A percentile compares a stretch with the other conserved stretches of the same genome.
Conservation (phyloP, 2,329 filamentous ascomycete species). For the Aspergillus sp. region DNA sequence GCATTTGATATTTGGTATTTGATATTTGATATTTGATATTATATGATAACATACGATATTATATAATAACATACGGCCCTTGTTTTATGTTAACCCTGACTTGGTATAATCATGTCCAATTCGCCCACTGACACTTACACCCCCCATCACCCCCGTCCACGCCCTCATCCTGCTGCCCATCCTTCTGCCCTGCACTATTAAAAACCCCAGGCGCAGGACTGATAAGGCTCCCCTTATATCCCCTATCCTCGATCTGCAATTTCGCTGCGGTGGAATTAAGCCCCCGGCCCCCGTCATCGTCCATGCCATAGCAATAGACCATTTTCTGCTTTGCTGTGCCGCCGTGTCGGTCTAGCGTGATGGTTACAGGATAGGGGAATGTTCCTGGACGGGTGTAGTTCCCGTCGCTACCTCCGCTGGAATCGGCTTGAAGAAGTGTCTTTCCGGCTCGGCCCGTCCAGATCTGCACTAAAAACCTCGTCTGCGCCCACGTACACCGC, state of each 20-base stretch:
- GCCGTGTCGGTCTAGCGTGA: conserved; percentile 54
- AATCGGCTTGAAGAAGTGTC: conserved; percentile 14
- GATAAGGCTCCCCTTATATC: conserved; percentile 43
- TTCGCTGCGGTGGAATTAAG: conserved; percentile 39
- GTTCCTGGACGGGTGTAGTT: conserved; percentile 47
- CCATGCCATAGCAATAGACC: conserved; percentile 53
- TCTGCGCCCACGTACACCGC: conserved; percentile 53
- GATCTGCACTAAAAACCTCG: conserved; percentile 54
- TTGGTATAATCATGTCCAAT: conserved; percentile 32
- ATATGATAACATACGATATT: no score
- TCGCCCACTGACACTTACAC: conserved; percentile 53
- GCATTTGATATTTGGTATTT: no score
- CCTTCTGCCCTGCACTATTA: not conserved
- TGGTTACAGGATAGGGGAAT: conserved; percentile 54
- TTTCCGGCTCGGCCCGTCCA: conserved; percentile 44
- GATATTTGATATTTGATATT: no score
- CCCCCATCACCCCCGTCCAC: conserved; percentile 54
- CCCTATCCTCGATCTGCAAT: conserved; percentile 47
- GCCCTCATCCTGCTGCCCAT: conserved; percentile 24
- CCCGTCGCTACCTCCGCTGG: conserved; percentile 11
- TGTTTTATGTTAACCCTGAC: not conserved
- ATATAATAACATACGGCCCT: not conserved
- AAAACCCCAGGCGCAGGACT: conserved; percentile 44
- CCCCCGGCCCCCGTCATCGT: conserved; percentile 38
- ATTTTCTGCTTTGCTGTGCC: conserved; percentile 47